phyloP scores from a whole-genome alignment of 805 yeast genomes.

The Hemisphaericaspora nanyangensis region DNA sequence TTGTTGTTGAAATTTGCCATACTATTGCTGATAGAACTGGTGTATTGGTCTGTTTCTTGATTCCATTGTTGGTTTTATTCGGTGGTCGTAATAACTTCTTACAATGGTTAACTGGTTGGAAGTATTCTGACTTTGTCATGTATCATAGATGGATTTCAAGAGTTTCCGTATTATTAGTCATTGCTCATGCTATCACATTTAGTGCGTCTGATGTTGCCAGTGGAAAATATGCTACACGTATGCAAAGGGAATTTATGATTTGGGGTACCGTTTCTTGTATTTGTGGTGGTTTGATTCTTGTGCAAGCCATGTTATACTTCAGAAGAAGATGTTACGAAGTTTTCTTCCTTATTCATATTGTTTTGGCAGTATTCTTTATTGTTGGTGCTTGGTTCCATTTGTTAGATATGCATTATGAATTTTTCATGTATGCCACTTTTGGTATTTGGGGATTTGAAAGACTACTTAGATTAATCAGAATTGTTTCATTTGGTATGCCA shows the following conservation, averaged over 20 bases:
- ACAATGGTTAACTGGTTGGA: slow-evolving; percentile 54
- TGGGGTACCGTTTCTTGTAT: slow-evolving; percentile 28
- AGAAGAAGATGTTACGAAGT: slow-evolving; percentile 56
- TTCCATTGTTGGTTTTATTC: slow-evolving; percentile 59
- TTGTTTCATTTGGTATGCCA: slow-evolving; percentile 32
- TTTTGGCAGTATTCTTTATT: slow-evolving; percentile 41
- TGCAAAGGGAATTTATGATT: slow-evolving; percentile 17
- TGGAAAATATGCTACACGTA: slow-evolving; percentile 9
- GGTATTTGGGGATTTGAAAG: slow-evolving; percentile 39
- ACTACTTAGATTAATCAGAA: slow-evolving; percentile 22
- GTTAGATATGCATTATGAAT: slow-evolving; percentile 21
- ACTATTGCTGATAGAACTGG: slow-evolving; percentile 56
- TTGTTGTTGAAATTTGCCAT: slow-evolving; percentile 30
- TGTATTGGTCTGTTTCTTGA: slow-evolving; percentile 45
- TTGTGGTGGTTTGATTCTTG: slow-evolving; percentile 46
- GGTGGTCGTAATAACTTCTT: slow-evolving; percentile 74
- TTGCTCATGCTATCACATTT: slow-evolving; percentile 37
- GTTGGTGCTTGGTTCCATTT: slow-evolving; percentile 56
- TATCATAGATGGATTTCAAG: slow-evolving; percentile 60
- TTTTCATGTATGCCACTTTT: slow-evolving; percentile 25
- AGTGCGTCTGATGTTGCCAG: slow-evolving; percentile 10
- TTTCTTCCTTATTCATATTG: slow-evolving; percentile 29
- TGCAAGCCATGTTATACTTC: slow-evolving; percentile 49
- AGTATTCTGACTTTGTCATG: slow-evolving; percentile 48
- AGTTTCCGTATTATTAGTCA: slow-evolving; percentile 37